Evolutionary conservation across 2,329 filamentous ascomycete species (phyloP).

Genomic region (Diaporthe velutina): DNA sequence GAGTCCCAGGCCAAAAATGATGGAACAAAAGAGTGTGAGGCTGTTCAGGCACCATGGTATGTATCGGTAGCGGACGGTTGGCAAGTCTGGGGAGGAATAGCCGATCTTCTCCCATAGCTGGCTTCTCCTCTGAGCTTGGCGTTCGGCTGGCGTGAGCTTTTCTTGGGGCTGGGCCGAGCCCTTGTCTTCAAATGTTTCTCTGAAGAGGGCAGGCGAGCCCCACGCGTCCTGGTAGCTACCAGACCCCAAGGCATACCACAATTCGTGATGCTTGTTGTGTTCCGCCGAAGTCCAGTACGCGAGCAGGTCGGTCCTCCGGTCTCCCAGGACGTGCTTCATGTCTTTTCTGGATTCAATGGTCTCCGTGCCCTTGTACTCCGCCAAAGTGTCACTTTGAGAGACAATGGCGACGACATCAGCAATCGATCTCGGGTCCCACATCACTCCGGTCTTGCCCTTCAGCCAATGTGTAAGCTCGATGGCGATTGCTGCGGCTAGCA

Average conservation of each 20-base stretch:
- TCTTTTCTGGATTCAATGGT: conserved; percentile 65
- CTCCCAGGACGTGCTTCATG: conserved; percentile 66
- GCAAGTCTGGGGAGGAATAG: conserved; percentile 60
- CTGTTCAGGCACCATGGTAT: conserved; percentile 83
- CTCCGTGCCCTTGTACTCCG: conserved; percentile 79
- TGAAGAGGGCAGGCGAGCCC: conserved; percentile 33
- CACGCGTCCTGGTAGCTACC: conserved; percentile 39
- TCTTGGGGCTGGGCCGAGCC: conserved; percentile 22
- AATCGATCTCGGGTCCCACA: conserved; percentile 87
- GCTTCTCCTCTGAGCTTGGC: conserved; percentile 40
- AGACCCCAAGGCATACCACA: conserved; percentile 83
- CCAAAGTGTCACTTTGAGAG: conserved; percentile 82
- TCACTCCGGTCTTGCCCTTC: conserved; percentile 76
- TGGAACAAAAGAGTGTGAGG: conserved; percentile 74
- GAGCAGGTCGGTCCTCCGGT: conserved; percentile 76
- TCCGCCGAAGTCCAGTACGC: conserved; percentile 86
- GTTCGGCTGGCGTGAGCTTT: conserved; percentile 34
- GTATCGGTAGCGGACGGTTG: conserved; percentile 72
- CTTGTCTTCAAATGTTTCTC: conserved; percentile 29
- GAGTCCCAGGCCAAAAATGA: conserved; percentile 70
- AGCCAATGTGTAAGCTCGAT: conserved; percentile 75
- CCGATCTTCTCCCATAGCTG: conserved; percentile 44
- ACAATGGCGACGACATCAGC: conserved; percentile 85
- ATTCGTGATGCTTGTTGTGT: conserved; percentile 62
- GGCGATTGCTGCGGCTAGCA: conserved; percentile 71